Conservation (phyloP, 2,329 filamentous ascomycete genomes). For the Arthrobotrys musiformis region DNA sequence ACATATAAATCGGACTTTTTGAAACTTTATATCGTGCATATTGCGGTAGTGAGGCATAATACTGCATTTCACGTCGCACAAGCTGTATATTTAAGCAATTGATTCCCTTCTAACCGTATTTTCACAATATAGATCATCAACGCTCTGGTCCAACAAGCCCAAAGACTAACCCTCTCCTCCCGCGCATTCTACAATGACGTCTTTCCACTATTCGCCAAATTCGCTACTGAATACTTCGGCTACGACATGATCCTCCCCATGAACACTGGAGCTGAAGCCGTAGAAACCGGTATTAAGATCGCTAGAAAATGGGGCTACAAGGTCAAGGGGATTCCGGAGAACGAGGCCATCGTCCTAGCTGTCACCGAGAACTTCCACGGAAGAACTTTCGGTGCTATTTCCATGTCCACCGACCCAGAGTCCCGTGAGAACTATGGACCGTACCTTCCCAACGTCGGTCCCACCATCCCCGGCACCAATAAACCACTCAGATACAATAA, state of each 20-base stretch:
- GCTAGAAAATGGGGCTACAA: conserved; percentile 99
- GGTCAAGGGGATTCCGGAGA: conserved; percentile 85
- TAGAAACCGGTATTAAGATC: conserved; percentile 95
- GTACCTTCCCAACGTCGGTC: conserved; percentile 88
- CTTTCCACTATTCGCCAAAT: conserved; percentile 94
- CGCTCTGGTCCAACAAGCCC: conserved; percentile 87
- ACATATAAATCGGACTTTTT: too few relatives aligned
- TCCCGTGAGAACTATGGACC: conserved; percentile 97
- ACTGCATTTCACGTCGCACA: neutral
- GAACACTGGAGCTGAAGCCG: conserved; percentile 97
- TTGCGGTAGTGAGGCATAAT: neutral
- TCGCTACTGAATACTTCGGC: conserved; percentile 82
- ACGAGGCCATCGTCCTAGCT: conserved; percentile 84
- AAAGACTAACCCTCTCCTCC: conserved; percentile 88
- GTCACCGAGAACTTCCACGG: conserved; percentile 96
- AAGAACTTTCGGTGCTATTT: conserved; percentile 93
- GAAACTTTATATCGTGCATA: neutral
- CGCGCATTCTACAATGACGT: conserved; percentile 98
- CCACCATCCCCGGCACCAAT: conserved; percentile 77
- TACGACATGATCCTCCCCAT: conserved; percentile 98
- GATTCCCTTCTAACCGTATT: neutral
- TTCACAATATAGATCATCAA: conserved; percentile 69
- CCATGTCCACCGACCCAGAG: conserved; percentile 93
- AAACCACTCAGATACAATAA: conserved; percentile 87
- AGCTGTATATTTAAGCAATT: neutral